These are phyloP conservation scores for Heritiera fomes DNA, from an alignment of 345 rosid species.

Conservation along the genomic window DNA sequence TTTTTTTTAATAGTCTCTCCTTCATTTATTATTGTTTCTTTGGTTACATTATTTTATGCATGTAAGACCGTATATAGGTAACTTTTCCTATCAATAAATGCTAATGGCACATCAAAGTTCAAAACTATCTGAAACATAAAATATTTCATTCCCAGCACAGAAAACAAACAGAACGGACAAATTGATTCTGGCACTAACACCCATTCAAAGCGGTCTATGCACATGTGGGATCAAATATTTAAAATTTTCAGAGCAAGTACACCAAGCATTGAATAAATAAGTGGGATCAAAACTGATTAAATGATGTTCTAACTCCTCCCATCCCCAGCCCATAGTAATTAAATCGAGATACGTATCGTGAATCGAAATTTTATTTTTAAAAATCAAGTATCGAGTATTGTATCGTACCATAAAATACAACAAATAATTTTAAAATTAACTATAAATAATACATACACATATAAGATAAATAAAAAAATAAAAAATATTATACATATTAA, in stretches of 20 bases:
- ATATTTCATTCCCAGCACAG: not conserved
- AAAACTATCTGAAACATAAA: not conserved
- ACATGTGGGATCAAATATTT: not conserved
- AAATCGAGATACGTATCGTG: too few relatives aligned
- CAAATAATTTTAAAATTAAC: too few relatives aligned
- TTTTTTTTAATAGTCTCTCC: not conserved
- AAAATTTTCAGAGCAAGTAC: not conserved
- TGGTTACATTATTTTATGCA: not conserved
- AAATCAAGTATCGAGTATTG: too few relatives aligned
- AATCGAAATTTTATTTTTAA: too few relatives aligned
- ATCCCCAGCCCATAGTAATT: too few relatives aligned
- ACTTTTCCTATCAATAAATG: not conserved
- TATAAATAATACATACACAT: too few relatives aligned
- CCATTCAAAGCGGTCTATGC: not conserved
- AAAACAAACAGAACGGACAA: not conserved
- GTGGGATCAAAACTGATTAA: not conserved
- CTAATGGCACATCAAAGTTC: not conserved
- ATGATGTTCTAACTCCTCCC: not conserved
- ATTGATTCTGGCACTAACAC: not conserved
- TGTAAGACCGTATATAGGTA: not conserved
- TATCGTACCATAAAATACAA: too few relatives aligned
- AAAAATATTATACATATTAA: too few relatives aligned
- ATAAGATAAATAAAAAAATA: too few relatives aligned
- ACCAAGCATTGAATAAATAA: not conserved
- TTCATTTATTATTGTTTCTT: conserved; percentile 8